These are phyloP conservation scores for Ogataea wickerhamii DNA, from an alignment of 805 yeast genomes.

Conservation along the genomic window DNA sequence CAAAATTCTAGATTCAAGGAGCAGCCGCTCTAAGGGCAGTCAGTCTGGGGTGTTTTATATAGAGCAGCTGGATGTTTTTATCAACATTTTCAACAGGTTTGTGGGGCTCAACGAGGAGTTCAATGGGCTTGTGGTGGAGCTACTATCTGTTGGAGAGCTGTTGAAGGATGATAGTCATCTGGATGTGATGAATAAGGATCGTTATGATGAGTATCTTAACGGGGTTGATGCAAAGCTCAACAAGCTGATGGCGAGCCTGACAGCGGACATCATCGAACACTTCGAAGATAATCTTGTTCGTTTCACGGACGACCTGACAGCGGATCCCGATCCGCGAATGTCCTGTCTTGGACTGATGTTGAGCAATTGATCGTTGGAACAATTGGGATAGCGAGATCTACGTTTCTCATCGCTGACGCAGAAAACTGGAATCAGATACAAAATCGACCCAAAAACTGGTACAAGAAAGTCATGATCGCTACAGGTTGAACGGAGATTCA, in stretches of 20 bases:
- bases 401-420: too few relatives aligned
- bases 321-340: conserved; percentile 48
- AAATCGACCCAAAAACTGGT: too few relatives aligned
- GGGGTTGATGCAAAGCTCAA: conserved; percentile 29
- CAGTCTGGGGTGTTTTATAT: conserved; percentile 39
- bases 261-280: conserved; percentile 36
- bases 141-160: conserved; percentile 29
- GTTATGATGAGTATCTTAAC: conserved; percentile 20
- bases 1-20: conserved; percentile 31
- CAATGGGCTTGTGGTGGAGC: conserved; percentile 33
- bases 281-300: conserved; percentile 41
- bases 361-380: conserved; percentile 17
- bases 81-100: conserved; percentile 39
- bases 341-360: conserved; percentile 41
- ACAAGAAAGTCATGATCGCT: too few relatives aligned
- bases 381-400: too few relatives aligned
- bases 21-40: conserved; percentile 30
- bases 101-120: conserved; percentile 36
- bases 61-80: conserved; percentile 37
- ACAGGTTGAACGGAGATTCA: too few relatives aligned
- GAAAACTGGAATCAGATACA: too few relatives aligned
- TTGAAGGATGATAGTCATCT: conserved; percentile 18
- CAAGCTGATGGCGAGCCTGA: conserved; percentile 39
- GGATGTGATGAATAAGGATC: conserved; percentile 23
- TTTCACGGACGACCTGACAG: conserved; percentile 50